These are phyloP conservation scores for Venturia asperata DNA, from an alignment of 2,329 filamentous ascomycete species.

Conservation along the genomic window DNA sequence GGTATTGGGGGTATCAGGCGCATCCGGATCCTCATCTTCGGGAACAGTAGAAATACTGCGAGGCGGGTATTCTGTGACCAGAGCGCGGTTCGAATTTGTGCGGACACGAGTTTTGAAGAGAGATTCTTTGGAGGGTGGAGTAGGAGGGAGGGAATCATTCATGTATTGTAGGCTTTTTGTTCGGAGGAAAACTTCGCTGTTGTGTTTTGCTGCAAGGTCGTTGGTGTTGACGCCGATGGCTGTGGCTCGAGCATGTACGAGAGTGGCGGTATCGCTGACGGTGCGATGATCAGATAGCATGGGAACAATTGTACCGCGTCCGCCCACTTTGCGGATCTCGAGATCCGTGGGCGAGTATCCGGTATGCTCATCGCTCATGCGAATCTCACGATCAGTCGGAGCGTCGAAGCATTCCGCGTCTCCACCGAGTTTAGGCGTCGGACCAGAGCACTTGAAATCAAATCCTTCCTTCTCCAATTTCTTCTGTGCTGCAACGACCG, in stretches of 20 bases:
- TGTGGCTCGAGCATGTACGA: background rate
- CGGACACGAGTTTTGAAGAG: conserved; percentile 4
- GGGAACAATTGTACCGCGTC: background rate
- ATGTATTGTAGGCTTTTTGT: conserved; percentile 16
- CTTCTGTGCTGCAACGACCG: background rate
- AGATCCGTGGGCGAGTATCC: conserved; percentile 2
- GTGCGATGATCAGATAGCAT: background rate
- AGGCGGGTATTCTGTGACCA: conserved; percentile 8
- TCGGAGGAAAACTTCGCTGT: background rate
- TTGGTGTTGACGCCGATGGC: background rate
- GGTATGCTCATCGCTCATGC: background rate
- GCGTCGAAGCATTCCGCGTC: conserved; percentile 5
- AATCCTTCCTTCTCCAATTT: conserved; percentile 2
- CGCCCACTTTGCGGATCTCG: conserved; percentile 10
- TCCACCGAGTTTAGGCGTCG: background rate
- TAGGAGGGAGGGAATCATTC: conserved; percentile 14
- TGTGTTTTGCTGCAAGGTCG: background rate
- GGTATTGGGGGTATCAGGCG: conserved; percentile 2
- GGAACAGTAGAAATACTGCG: background rate
- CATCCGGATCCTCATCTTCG: conserved; percentile 1
- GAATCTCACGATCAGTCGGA: conserved; percentile 3
- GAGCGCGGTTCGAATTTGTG: background rate
- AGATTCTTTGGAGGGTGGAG: conserved; percentile 14
- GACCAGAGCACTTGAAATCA: conserved; percentile 17
- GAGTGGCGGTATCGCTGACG: conserved; percentile 9